Percentiles rank a stretch among this genome's conserved stretches.
phyloP scores from a whole-genome alignment of 495 filamentous ascomycete species.

The Penicillium fimorum region DNA sequence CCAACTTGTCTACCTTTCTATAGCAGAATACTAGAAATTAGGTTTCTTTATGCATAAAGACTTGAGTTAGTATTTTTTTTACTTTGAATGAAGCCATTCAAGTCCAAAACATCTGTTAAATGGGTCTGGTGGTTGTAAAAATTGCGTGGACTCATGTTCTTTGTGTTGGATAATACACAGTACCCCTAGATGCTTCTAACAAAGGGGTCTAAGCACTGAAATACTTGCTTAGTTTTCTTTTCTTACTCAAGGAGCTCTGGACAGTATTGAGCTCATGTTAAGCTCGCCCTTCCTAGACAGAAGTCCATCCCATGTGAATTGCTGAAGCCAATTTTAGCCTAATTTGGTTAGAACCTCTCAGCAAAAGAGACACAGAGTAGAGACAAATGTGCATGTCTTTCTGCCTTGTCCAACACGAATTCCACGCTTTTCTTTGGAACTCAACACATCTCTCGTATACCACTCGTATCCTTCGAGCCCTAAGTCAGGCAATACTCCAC shows the following conservation, averaged over 20 bases:
- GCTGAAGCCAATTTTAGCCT: background rate
- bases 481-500: slow-evolving; percentile 8
- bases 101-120: background rate
- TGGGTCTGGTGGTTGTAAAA: background rate
- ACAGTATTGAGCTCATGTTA: background rate
- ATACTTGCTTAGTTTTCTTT: background rate
- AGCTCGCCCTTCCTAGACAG: background rate
- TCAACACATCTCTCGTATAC: background rate
- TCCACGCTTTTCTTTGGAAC: background rate
- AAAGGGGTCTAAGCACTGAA: background rate
- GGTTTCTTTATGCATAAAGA: background rate
- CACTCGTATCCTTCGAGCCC: slow-evolving; percentile 1
- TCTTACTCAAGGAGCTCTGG: background rate
- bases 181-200: background rate
- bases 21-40: background rate
- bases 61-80: background rate
- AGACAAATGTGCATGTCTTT: background rate
- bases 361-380: background rate
- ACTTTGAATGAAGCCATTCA: background rate
- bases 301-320: background rate
- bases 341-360: background rate
- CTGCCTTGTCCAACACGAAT: background rate
- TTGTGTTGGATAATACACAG: background rate
- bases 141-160: background rate
- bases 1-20: background rate